These are phyloP conservation scores for Aspergillus hortae DNA, from an alignment of 2,329 filamentous ascomycete genomes.

Conservation along the genomic window DNA sequence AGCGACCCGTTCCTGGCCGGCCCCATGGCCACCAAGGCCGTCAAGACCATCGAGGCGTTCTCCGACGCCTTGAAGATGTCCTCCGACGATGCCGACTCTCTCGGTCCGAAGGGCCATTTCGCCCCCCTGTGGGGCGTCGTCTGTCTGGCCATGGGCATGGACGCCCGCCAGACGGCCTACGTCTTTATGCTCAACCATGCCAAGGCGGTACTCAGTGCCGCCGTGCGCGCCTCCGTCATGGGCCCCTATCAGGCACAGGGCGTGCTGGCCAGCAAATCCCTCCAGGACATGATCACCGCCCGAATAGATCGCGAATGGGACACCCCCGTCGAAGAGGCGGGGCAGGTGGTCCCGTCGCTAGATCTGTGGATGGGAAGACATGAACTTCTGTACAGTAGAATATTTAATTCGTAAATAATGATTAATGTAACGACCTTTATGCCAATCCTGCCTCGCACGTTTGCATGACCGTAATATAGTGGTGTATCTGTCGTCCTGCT, in stretches of 20 bases:
- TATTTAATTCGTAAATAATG: conserved; percentile 59
- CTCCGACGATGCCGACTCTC: conserved; percentile 25
- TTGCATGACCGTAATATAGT: conserved; percentile 1
- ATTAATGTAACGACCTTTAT: conserved; percentile 17
- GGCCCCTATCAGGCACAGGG: conserved; percentile 63
- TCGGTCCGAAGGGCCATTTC: conserved; percentile 52
- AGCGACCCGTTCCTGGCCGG: conserved; percentile 8
- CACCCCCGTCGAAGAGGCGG: conserved; percentile 52
- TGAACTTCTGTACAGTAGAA: conserved; percentile 63
- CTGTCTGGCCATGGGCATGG: conserved; percentile 51
- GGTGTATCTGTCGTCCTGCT: neutral
- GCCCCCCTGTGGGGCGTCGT: conserved; percentile 60
- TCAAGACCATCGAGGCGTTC: conserved; percentile 34
- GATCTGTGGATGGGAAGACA: conserved; percentile 65
- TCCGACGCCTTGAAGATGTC: conserved; percentile 36
- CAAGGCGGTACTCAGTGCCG: conserved; percentile 60
- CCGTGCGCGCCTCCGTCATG: conserved; percentile 61
- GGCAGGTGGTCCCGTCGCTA: conserved; percentile 58
- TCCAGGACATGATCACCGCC: conserved; percentile 51
- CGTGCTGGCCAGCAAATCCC: conserved; percentile 51
- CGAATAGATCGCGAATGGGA: conserved; percentile 50
- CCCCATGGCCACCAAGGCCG: conserved; percentile 17
- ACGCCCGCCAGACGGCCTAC: conserved; percentile 54
- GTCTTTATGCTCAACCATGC: conserved; percentile 63
- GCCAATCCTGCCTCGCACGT: conserved; percentile 9